Evolutionary conservation across 352 stramenopile species (phyloP).

Genomic region (Globisporangium nunn): DNA sequence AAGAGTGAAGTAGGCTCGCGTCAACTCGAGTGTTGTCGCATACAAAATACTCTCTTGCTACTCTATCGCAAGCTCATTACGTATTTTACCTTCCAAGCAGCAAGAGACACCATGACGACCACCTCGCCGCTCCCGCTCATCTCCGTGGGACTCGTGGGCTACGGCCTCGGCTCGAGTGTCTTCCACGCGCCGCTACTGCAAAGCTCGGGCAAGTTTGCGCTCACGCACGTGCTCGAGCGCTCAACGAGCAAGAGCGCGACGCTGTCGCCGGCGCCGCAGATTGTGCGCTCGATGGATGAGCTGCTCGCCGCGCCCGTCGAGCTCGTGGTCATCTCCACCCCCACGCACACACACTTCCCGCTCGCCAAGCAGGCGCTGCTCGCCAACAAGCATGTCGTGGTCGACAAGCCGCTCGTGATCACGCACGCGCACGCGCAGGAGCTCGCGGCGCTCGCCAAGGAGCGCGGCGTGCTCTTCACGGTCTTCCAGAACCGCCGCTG

Average conservation of each 20-base stretch:
- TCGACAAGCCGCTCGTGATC: slow-evolving; percentile 72
- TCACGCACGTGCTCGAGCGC: slow-evolving; percentile 75
- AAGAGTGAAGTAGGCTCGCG: no score
- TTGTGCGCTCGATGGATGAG: slow-evolving; percentile 70
- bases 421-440: slow-evolving; percentile 42
- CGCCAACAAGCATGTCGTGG: slow-evolving; percentile 68
- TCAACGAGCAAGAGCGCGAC: slow-evolving; percentile 52
- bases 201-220: slow-evolving; percentile 47
- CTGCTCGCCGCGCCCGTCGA: slow-evolving; percentile 52
- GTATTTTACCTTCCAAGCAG: neutral
- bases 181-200: slow-evolving; percentile 69
- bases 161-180: slow-evolving; percentile 59
- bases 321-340: slow-evolving; percentile 68
- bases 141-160: slow-evolving; percentile 59
- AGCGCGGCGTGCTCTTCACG: slow-evolving; percentile 53
- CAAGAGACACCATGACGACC: neutral
- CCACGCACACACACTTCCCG: slow-evolving; percentile 66
- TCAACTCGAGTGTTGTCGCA: no score
- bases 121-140: slow-evolving; percentile 22
- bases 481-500: slow-evolving; percentile 78
- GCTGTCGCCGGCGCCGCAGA: slow-evolving; percentile 33
- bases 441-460: slow-evolving; percentile 35
- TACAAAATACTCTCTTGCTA: no score
- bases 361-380: slow-evolving; percentile 62
- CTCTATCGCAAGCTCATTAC: no score